Conservation (phyloP, 1,139 yeast genomes). For the Kurtzmaniella quercitrusa region DNA sequence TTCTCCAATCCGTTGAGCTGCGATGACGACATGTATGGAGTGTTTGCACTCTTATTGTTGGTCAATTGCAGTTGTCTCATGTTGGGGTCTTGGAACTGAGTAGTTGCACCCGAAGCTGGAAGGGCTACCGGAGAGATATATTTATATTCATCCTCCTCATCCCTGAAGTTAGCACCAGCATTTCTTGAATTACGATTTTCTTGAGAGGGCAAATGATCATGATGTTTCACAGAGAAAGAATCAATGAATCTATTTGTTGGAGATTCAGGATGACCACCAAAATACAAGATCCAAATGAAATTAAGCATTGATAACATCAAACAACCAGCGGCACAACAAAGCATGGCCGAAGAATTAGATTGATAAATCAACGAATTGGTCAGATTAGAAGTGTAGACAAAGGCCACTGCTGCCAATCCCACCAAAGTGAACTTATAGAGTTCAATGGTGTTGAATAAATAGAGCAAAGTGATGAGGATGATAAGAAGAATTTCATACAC, state of each 20-base stretch:
- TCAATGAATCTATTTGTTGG: conserved; percentile 83
- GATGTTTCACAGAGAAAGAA: conserved; percentile 50
- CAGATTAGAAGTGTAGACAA: conserved; percentile 78
- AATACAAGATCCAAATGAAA: conserved; percentile 77
- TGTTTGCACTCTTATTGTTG: conserved; percentile 15
- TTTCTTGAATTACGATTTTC: conserved; percentile 18
- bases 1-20: conserved; percentile 60
- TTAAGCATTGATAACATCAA: conserved; percentile 78
- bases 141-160: conserved; percentile 26
- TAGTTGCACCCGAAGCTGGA: conserved; percentile 15
- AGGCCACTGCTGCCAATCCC: conserved; percentile 59
- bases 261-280: conserved; percentile 76
- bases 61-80: conserved; percentile 37
- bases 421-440: conserved; percentile 64
- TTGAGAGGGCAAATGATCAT: conserved; percentile 18
- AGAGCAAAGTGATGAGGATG: conserved; percentile 50
- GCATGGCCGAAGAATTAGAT: conserved; percentile 53
- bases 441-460: conserved; percentile 66
- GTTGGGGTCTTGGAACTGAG: conserved; percentile 31
- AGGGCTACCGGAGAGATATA: conserved; percentile 20
- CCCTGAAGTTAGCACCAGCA: conserved; percentile 14
- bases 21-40: conserved; percentile 50
- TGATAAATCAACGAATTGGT: conserved; percentile 76
- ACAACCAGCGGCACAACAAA: conserved; percentile 92
- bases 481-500: conserved; percentile 71